Percentiles rank a stretch among this genome's conserved stretches.
These are phyloP conservation scores for Batkoa obscura DNA, from an alignment of 371 early-diverging fungal genomes.

Conservation along the genomic window DNA sequence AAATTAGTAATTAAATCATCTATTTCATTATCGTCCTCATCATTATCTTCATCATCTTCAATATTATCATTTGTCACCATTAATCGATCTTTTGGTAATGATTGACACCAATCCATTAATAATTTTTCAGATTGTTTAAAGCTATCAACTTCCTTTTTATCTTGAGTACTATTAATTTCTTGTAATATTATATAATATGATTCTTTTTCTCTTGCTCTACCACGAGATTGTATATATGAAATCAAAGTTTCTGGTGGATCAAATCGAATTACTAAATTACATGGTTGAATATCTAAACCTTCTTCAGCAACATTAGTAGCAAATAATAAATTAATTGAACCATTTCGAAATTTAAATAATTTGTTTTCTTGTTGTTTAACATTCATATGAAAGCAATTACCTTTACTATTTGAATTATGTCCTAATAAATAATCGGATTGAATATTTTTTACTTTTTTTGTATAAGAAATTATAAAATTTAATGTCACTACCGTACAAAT, in stretches of 20 bases:
- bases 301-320: slow-evolving; percentile 94
- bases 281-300: slow-evolving; percentile 89
- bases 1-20: slow-evolving; percentile 5
- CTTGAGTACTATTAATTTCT: slow-evolving; percentile 25
- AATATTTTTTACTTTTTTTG: slow-evolving; percentile 21
- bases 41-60: too few relatives aligned
- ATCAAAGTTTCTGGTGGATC: slow-evolving; percentile 53
- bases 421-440: slow-evolving; percentile 43
- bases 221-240: slow-evolving; percentile 81
- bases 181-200: slow-evolving; percentile 57
- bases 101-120: slow-evolving; percentile 28
- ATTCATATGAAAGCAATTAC: slow-evolving; percentile 31
- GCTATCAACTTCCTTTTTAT: slow-evolving; percentile 16
- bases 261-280: slow-evolving; percentile 84
- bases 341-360: slow-evolving; percentile 45
- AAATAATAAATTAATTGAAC: slow-evolving; percentile 54
- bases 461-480: slow-evolving; percentile 21
- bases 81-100: slow-evolving; percentile 23
- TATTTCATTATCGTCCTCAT: too few relatives aligned
- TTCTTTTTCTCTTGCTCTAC: slow-evolving; percentile 61
- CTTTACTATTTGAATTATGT: slow-evolving; percentile 26
- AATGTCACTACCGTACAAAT: slow-evolving; percentile 53
- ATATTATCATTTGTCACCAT: too few relatives aligned
- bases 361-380: slow-evolving; percentile 36
- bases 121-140: slow-evolving; percentile 23